Base-by-base conservation (phyloP, 23 red algal genomes). In the Gracilaria vermiculophylla region DNA sequence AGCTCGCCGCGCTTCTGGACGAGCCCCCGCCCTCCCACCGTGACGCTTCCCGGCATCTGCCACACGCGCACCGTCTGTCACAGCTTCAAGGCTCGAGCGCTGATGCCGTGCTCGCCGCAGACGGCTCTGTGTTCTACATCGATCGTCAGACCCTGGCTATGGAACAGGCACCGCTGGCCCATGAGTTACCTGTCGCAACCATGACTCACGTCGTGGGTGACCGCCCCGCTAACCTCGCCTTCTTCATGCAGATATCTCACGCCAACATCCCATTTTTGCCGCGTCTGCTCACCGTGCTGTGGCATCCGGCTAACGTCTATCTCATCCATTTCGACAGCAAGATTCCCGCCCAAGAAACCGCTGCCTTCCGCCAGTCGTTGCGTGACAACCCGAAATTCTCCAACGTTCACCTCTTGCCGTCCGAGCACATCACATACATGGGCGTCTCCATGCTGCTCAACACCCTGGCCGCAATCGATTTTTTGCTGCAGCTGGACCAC, bases 401-500 rank as follows among this genome's bases (percentile, higher is more conserved):
- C 57, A 91, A 79, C 41, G 72, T 91, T 43, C 47, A 61, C 42
- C 19, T 91, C 31, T 51, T 91, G 73, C 75, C 34, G 33, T 81
- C 75, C 10, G 75, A 67, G 73, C 58, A 25, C 35, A 69, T 91
- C 62, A 91, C 80, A 0, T 78, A 86, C 43, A 62, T 62, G 54
- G 92, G 92, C 48, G 85, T 94, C 50, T 94, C 92, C 40, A 87
- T 94, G 80, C 81, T 94, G 62, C 69, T 94, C 73, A 94, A 94
- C 66, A 94, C 92, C 53, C 65, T 94, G 17, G 52, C 69, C 15
- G 81, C 72, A 45, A 94, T 94, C 67, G 67, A 86, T 15, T 78
- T 40, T 24, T 35, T 94, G 45, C 70, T 94, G 29, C n/a, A 53
- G 8, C 34, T 79, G 8, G 5, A 71, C 2, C 55, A 69, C 2